Conservation (phyloP, 1,139 yeast genomes). For the Debaryomycetaceae sp. region DNA sequence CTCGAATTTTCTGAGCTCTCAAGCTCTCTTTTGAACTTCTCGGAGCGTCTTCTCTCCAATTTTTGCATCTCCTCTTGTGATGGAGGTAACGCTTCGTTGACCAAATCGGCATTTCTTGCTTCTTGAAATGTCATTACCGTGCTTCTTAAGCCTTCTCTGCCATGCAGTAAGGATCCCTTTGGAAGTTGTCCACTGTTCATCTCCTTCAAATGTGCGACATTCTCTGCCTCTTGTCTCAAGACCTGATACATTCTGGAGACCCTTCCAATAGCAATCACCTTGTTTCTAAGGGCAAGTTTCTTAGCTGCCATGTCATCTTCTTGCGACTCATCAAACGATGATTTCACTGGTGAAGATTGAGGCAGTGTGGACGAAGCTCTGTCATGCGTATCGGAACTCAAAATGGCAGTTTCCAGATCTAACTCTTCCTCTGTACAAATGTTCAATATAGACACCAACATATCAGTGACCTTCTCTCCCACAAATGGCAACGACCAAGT, state of each 20-base stretch:
- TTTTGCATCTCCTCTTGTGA: constrained; percentile 51
- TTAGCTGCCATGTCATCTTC: constrained; percentile 37
- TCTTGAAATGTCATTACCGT: constrained; percentile 78
- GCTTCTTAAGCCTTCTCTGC: constrained; percentile 72
- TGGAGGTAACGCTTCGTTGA: constrained; percentile 92
- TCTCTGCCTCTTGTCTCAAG: constrained; percentile 84
- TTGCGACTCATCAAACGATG: constrained; percentile 9
- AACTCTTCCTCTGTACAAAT: constrained; percentile 95
- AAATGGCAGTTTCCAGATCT: constrained; percentile 63
- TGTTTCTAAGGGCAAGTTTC: constrained; percentile 71
- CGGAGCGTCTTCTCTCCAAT: constrained; percentile 44
- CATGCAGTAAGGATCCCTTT: constrained; percentile 81
- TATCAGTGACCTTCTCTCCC: constrained; percentile 94
- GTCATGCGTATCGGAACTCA: constrained; percentile 10
- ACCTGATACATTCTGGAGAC: constrained; percentile 92
- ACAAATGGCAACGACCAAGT: constrained; percentile 98
- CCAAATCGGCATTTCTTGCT: constrained; percentile 76
- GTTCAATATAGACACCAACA: constrained; percentile 84
- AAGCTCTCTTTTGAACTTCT: constrained; percentile 40
- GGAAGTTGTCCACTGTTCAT: constrained; percentile 70
- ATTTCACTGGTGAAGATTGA: neutral
- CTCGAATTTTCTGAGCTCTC: constrained; percentile 32
- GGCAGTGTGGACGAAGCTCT: neutral
- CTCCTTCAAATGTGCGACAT: constrained; percentile 74
- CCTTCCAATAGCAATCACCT: constrained; percentile 91